phyloP scores from a whole-genome alignment of 495 filamentous ascomycete genomes.

The Talaromyces stipitatus region DNA sequence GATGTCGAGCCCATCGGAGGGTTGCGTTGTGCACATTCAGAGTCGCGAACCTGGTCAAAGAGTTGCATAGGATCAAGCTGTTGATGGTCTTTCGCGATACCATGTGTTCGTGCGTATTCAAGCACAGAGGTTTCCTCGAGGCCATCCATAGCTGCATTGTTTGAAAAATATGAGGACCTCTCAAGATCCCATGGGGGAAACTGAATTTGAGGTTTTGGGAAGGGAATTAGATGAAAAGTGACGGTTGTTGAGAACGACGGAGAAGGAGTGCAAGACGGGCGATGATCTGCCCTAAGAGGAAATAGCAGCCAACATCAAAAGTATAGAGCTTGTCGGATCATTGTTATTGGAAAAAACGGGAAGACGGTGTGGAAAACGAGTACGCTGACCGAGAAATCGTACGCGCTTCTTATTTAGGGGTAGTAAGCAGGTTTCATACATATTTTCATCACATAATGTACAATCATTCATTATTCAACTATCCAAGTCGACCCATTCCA shows the following conservation, averaged over 20 bases:
- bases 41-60: slow-evolving; percentile 1
- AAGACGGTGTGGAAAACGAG: background rate
- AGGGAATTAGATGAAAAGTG: background rate
- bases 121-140: background rate
- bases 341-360: background rate
- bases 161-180: background rate
- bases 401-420: background rate
- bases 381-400: background rate
- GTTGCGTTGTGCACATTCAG: background rate
- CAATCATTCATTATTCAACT: slow-evolving; percentile 11
- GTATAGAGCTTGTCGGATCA: background rate
- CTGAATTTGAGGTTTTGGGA: background rate
- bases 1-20: background rate
- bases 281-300: background rate
- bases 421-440: background rate
- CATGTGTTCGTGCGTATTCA: slow-evolving; percentile 38
- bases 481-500: slow-evolving; percentile 20
- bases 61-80: slow-evolving; percentile 16
- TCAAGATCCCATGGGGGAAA: background rate
- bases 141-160: background rate
- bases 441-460: slow-evolving; percentile 4
- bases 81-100: slow-evolving; percentile 21
- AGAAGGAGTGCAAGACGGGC: background rate
- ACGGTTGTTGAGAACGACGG: background rate
- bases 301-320: background rate